Percentiles rank a stretch among this genome's conserved stretches.
These are phyloP conservation scores for Prunus mongolica DNA, from an alignment of 306 rosid genomes.

Conservation along the genomic window DNA sequence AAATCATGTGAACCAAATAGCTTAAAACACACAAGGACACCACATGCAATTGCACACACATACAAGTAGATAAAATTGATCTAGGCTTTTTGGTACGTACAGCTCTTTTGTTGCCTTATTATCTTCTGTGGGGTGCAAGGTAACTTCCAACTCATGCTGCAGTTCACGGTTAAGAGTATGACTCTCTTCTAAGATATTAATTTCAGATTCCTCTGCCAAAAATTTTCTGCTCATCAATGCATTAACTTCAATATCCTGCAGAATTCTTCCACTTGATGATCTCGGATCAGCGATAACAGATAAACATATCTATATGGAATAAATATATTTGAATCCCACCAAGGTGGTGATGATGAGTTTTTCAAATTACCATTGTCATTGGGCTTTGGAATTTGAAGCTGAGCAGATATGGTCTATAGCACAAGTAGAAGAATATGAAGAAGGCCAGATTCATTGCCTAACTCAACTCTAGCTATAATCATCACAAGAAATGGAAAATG, in stretches of 20 bases:
- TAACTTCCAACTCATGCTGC: neutral
- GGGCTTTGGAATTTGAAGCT: too few species aligned
- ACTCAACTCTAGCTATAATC: too few species aligned
- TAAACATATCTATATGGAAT: neutral
- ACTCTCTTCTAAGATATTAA: neutral
- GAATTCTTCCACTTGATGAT: constrained; percentile 17
- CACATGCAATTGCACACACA: neutral
- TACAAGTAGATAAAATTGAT: constrained; percentile 11
- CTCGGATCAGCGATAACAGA: constrained; percentile 22
- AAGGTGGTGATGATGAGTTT: too few species aligned
- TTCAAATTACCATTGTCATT: too few species aligned
- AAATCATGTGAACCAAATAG: neutral
- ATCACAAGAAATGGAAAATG: too few species aligned
- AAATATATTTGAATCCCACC: too few species aligned
- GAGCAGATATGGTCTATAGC: too few species aligned
- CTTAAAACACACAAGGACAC: constrained; percentile 3
- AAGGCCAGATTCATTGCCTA: too few species aligned
- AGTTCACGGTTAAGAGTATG: neutral
- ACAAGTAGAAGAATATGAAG: too few species aligned
- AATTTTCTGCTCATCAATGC: constrained; percentile 19
- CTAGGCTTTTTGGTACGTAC: constrained; percentile 42
- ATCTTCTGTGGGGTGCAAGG: constrained; percentile 18
- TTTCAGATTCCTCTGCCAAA: constrained; percentile 32
- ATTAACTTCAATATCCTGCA: constrained; percentile 19
- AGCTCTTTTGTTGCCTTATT: constrained; percentile 24